Evolutionary conservation across 192 early-diverging fungal species (phyloP).

Genomic region (Backusella mclennaniae): DNA sequence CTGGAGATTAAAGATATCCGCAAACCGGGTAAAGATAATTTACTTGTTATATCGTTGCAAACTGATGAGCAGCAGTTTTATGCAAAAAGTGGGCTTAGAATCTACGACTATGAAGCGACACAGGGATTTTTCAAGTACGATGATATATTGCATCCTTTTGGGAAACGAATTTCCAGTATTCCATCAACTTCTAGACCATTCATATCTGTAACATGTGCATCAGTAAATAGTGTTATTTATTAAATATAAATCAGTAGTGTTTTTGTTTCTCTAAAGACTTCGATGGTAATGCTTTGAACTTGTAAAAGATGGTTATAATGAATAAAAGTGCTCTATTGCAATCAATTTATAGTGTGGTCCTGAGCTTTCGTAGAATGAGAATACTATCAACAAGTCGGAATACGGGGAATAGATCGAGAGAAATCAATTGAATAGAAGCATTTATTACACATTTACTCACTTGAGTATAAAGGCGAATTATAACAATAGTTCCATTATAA

Average conservation of each 20-base stretch:
- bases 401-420: not conserved
- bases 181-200: not conserved
- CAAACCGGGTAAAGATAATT: not conserved
- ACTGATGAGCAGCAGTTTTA: not conserved
- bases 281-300: no score
- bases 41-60: not conserved
- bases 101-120: not conserved
- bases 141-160: not conserved
- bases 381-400: not conserved
- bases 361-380: not conserved
- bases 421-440: no score
- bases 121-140: not conserved
- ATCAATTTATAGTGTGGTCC: not conserved
- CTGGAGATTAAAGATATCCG: not conserved
- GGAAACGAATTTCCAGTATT: not conserved
- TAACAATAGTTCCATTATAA: no score
- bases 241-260: not conserved
- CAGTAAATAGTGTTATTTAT: not conserved
- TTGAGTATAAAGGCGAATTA: no score
- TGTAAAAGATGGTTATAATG: no score
- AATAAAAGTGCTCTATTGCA: no score
- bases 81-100: not conserved
- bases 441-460: no score
- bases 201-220: not conserved
- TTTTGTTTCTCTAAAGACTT: no score